Conservation (phyloP, 257 asterid species). For the Penstemon newberryi region DNA sequence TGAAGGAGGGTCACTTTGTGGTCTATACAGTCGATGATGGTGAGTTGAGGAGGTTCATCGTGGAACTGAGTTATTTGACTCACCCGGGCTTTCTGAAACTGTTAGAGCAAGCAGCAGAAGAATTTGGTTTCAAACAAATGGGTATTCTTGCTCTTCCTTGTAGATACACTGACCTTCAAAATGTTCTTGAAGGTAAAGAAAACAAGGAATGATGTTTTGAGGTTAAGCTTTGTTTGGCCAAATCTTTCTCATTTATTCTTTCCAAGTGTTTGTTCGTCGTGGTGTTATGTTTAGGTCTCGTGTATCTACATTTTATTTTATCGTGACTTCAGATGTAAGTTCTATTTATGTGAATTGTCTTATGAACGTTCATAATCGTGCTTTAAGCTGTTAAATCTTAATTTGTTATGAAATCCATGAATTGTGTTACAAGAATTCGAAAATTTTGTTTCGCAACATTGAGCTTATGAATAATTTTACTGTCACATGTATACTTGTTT, state of each 20-base stretch:
- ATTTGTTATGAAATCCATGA: neutral
- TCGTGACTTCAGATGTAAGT: neutral
- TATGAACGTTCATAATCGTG: neutral
- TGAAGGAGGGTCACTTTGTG: conserved; percentile 55
- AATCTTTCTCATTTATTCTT: neutral
- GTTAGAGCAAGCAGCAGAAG: conserved; percentile 47
- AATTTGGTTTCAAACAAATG: conserved; percentile 47
- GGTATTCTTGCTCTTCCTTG: conserved; percentile 59
- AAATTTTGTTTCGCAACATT: too few relatives aligned
- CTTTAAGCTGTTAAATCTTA: neutral
- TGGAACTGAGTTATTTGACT: conserved; percentile 38
- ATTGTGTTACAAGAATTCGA: too few relatives aligned
- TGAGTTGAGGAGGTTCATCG: conserved; percentile 39
- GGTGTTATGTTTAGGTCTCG: neutral
- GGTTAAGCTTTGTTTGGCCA: neutral
- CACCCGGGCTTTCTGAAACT: conserved; percentile 48
- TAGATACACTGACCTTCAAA: conserved; percentile 40
- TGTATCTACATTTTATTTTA: neutral
- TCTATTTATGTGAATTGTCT: neutral
- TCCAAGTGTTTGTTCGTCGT: neutral
- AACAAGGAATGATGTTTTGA: neutral
- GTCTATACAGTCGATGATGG: conserved; percentile 48
- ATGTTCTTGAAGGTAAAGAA: conserved; percentile 31
- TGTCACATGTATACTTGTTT: too few relatives aligned
- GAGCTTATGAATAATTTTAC: too few relatives aligned